A percentile compares a stretch with the other conserved stretches of the same genome.
Conservation (phyloP, 345 rosid genomes). For the Bruguiera sexangula region DNA sequence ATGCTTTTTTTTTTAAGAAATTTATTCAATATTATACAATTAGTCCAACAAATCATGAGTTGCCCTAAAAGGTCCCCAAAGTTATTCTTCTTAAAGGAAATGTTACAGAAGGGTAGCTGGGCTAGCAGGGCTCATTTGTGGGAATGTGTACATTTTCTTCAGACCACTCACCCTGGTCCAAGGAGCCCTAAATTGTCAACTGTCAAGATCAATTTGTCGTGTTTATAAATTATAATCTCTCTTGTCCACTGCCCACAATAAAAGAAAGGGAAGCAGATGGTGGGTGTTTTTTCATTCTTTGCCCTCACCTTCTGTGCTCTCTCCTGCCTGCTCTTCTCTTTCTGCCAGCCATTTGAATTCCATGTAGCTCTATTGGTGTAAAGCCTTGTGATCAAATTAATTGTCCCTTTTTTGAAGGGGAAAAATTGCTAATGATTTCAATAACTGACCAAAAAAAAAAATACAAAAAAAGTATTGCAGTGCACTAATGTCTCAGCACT, state of each 20-base stretch:
- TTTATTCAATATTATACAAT: too few relatives aligned
- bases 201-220: not conserved
- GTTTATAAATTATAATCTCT: constrained; percentile 1
- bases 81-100: too few relatives aligned
- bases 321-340: not conserved
- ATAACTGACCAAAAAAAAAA: too few relatives aligned
- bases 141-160: constrained; percentile 55
- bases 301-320: not conserved
- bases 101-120: constrained; percentile 49
- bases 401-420: constrained; percentile 3
- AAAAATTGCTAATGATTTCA: too few relatives aligned
- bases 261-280: constrained; percentile 13
- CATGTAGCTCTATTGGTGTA: constrained; percentile 4
- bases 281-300: constrained; percentile 11
- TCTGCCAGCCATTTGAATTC: not conserved
- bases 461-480: too few relatives aligned
- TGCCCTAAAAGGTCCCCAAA: too few relatives aligned
- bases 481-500: too few relatives aligned
- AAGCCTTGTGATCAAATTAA: constrained; percentile 17
- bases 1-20: too few relatives aligned
- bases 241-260: not conserved
- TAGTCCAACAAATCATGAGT: too few relatives aligned
- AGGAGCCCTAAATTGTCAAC: constrained; percentile 30
- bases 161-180: constrained; percentile 50
- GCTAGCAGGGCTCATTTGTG: constrained; percentile 67